Percentiles rank a stretch among this genome's conserved stretches.
Evolutionary conservation across 805 yeast species (phyloP).

Genomic region (Huiozyma sinensis): DNA sequence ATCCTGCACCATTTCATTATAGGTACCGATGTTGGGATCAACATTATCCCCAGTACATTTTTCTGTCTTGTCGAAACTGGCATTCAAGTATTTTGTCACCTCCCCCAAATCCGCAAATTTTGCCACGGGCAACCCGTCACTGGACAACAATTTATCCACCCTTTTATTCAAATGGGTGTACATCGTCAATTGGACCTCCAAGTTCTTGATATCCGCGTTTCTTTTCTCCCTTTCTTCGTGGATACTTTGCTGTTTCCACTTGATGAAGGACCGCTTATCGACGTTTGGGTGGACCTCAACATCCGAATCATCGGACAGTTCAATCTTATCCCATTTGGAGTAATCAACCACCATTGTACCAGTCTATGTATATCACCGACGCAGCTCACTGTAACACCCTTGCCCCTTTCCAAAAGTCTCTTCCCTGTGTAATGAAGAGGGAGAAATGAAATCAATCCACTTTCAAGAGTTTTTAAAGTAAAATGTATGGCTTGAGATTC

Average conservation of each 20-base stretch:
- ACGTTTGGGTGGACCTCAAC: conserved; percentile 97
- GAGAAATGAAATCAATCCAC: too few relatives aligned
- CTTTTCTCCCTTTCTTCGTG: conserved; percentile 84
- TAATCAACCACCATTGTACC: conserved; percentile 72
- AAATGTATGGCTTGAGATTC: too few relatives aligned
- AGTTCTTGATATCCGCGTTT: conserved; percentile 63
- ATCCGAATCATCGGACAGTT: conserved; percentile 92
- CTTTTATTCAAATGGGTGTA: conserved; percentile 63
- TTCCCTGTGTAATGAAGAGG: background rate
- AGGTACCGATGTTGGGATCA: conserved; percentile 46
- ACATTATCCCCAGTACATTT: conserved; percentile 39
- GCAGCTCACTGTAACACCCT: background rate
- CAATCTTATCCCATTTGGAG: conserved; percentile 96
- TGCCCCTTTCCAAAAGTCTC: too few relatives aligned
- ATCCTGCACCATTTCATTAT: conserved; percentile 89
- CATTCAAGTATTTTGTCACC: conserved; percentile 35
- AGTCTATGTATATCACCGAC: background rate
- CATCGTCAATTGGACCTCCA: conserved; percentile 72
- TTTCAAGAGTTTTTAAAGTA: too few relatives aligned
- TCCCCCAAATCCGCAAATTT: conserved; percentile 26
- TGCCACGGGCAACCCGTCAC: conserved; percentile 29
- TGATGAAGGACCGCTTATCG: conserved; percentile 82
- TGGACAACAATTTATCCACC: conserved; percentile 48
- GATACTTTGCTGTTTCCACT: conserved; percentile 95
- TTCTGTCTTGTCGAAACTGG: conserved; percentile 47